Conservation (phyloP, 2,329 filamentous ascomycete species). For the Ascochyta rabiei region DNA sequence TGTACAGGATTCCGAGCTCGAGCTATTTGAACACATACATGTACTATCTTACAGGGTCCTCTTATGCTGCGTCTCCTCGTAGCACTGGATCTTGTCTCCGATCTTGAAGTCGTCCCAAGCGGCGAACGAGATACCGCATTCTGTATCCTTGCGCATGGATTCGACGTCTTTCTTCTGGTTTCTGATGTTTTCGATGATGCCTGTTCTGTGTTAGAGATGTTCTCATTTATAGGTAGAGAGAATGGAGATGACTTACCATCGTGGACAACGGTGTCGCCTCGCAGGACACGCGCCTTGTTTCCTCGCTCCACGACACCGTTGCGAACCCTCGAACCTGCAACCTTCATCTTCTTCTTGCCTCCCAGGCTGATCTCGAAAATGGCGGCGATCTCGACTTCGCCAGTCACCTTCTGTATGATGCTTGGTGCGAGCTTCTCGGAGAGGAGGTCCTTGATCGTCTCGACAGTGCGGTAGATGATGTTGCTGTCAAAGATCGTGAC, state of each 20-base stretch:
- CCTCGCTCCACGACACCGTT: slow-evolving; percentile 75
- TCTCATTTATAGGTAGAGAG: background rate
- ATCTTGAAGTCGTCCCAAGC: slow-evolving; percentile 77
- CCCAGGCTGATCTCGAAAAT: slow-evolving; percentile 84
- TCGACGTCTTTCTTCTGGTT: slow-evolving; percentile 89
- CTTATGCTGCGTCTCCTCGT: slow-evolving; percentile 79
- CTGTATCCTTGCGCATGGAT: slow-evolving; percentile 89
- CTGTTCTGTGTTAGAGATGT: slow-evolving; percentile 53
- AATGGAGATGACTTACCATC: slow-evolving; percentile 69
- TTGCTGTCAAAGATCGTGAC: slow-evolving; percentile 85
- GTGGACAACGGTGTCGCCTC: slow-evolving; percentile 73
- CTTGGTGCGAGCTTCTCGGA: slow-evolving; percentile 71
- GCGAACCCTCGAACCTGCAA: slow-evolving; percentile 86
- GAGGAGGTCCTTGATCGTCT: slow-evolving; percentile 72
- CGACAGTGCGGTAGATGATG: slow-evolving; percentile 80
- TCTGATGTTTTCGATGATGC: slow-evolving; percentile 80
- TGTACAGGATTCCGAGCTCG: background rate
- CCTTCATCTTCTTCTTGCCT: slow-evolving; percentile 70
- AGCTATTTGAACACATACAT: background rate
- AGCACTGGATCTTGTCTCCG: slow-evolving; percentile 87
- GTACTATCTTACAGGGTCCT: slow-evolving; percentile 54
- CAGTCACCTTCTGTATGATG: slow-evolving; percentile 73
- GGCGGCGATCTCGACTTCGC: slow-evolving; percentile 85
- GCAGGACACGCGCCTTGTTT: slow-evolving; percentile 72
- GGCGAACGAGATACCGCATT: slow-evolving; percentile 88